A percentile compares a stretch with the other conserved stretches of the same genome.
phyloP scores from a whole-genome alignment of 2,329 filamentous ascomycete genomes.

The Cercospora sp. region DNA sequence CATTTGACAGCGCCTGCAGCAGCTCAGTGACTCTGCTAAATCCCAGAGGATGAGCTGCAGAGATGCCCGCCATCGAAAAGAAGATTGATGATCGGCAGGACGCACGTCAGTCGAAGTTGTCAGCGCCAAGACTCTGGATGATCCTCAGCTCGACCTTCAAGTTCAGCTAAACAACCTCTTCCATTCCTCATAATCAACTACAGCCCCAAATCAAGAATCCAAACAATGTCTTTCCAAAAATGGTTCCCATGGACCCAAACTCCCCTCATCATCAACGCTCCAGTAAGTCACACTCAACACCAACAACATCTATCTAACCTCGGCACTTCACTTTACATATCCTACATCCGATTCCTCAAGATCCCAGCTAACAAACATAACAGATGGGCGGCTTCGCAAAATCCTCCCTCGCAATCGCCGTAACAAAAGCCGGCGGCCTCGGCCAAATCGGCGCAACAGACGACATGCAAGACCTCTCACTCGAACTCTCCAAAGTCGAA shows the following conservation, averaged over 20 bases:
- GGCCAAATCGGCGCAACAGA: conserved; percentile 48
- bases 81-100: background rate
- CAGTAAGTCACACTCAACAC: conserved; percentile 14
- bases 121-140: background rate
- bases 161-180: background rate
- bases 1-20: too few relatives aligned
- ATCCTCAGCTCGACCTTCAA: background rate
- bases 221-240: conserved; percentile 7
- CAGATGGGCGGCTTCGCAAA: conserved; percentile 50
- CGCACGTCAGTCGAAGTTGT: background rate
- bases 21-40: too few relatives aligned
- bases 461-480: conserved; percentile 22
- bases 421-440: conserved; percentile 55
- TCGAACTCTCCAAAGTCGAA: conserved; percentile 24
- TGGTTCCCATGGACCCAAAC: conserved; percentile 22
- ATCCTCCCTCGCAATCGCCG: conserved; percentile 58
- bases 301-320: background rate
- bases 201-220: background rate
- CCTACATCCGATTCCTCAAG: too few relatives aligned
- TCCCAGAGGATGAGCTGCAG: background rate
- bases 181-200: too few relatives aligned
- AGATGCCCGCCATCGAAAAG: background rate
- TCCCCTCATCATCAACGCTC: conserved; percentile 28
- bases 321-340: background rate
- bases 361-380: too few relatives aligned